Percentiles rank a stretch among this genome's conserved stretches.
phyloP scores from a whole-genome alignment of 306 rosid genomes.

The Pterocarpus santalinus region DNA sequence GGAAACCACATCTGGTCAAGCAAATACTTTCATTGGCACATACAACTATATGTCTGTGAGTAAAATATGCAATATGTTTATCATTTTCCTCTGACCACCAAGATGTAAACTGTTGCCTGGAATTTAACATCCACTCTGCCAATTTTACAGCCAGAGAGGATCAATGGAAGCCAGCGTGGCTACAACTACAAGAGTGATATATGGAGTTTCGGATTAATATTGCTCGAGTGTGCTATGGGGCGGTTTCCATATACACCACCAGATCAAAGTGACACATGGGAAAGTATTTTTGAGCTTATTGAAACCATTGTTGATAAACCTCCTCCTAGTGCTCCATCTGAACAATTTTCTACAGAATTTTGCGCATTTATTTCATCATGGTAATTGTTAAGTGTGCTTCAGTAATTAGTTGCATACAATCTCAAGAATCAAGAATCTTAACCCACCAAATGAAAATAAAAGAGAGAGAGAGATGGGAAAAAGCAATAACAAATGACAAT shows the following conservation, averaged over 20 bases:
- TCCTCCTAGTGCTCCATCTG: conserved; percentile 87
- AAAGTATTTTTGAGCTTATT: conserved; percentile 88
- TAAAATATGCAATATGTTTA: conserved; percentile 44
- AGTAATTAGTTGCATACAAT: conserved; percentile 32
- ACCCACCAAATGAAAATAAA: conserved; percentile 12
- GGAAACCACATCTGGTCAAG: conserved; percentile 94
- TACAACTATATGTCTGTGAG: conserved; percentile 98
- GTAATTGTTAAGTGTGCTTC: conserved; percentile 58
- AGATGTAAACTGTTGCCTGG: conserved; percentile 8
- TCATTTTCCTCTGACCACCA: conserved; percentile 19
- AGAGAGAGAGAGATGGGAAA: neutral
- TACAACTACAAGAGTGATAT: conserved; percentile 94
- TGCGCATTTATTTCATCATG: conserved; percentile 94
- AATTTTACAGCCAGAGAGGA: conserved; percentile 93
- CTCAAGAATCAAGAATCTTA: conserved; percentile 8
- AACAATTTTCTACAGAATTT: conserved; percentile 84
- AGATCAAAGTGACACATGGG: conserved; percentile 78
- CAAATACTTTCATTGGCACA: conserved; percentile 95
- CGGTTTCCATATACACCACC: conserved; percentile 87
- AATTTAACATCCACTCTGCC: conserved; percentile 39
- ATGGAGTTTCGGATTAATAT: conserved; percentile 93
- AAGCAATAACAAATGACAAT: neutral
- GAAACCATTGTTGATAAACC: conserved; percentile 79
- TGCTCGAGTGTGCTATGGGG: conserved; percentile 96
- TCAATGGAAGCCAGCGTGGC: conserved; percentile 65